Conservation (phyloP, 192 early-diverging fungal genomes). For the Radiomyces spectabilis region DNA sequence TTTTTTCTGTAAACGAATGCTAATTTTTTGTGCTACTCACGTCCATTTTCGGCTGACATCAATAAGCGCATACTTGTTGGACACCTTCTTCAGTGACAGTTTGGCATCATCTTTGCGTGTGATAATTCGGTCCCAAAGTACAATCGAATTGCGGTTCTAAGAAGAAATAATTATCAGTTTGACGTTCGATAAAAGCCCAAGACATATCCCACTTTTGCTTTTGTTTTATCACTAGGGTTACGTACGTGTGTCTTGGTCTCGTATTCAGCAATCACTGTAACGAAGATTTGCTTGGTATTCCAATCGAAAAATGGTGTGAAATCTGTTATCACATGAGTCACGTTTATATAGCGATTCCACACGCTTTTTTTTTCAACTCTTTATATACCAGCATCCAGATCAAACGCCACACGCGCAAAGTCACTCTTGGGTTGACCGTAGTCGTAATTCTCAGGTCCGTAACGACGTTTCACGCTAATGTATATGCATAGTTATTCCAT, state of each 20-base stretch:
- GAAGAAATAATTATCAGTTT: slow-evolving; percentile 5
- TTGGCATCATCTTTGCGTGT: slow-evolving; percentile 55
- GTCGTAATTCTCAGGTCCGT: slow-evolving; percentile 44
- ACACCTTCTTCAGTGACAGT: slow-evolving; percentile 44
- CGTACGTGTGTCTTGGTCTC: slow-evolving; percentile 58
- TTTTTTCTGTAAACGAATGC: not conserved
- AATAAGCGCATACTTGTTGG: slow-evolving; percentile 61
- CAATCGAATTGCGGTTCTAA: slow-evolving; percentile 63
- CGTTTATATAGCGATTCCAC: not conserved
- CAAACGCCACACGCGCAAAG: slow-evolving; percentile 54
- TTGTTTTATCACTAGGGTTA: not conserved
- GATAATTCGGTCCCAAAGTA: slow-evolving; percentile 83
- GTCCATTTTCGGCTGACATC: slow-evolving; percentile 62
- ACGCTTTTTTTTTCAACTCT: not conserved
- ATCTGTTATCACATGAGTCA: slow-evolving; percentile 39
- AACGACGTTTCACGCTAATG: slow-evolving; percentile 35
- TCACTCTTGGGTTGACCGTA: slow-evolving; percentile 48
- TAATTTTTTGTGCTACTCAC: slow-evolving; percentile 31
- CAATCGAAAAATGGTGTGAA: slow-evolving; percentile 74
- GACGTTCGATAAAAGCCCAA: not conserved
- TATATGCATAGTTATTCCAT: not conserved
- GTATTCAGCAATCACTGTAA: slow-evolving; percentile 73
- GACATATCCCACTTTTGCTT: not conserved
- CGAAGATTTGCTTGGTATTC: slow-evolving; percentile 89
- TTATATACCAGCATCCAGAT: slow-evolving; percentile 59